Evolutionary conservation across 352 stramenopile genomes (phyloP), one percentile per base, ranked within the genome.

Genomic region (Globisporangium polare): DNA sequence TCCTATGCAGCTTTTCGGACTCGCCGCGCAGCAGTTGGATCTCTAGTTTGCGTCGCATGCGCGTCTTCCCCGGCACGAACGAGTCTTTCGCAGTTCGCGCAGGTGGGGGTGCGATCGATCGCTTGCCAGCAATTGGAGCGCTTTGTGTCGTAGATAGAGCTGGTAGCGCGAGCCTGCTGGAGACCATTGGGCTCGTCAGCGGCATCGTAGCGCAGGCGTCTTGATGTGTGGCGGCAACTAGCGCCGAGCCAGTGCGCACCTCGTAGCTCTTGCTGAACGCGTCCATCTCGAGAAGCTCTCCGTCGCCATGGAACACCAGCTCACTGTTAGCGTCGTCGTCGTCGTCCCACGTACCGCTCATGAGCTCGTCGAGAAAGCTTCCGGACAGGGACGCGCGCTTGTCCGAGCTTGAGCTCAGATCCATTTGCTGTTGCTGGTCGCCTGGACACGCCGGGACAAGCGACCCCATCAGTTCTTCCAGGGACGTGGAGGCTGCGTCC

Each of bases 21-120:
- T 56, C 57, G 17, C 10, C 57, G 10, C 43, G 45, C 22, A 63
- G 57, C 20, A 50, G 46, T 9, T 37, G 33, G 35, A 63, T 63
- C 57, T 63, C 57, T 24, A 51, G 45, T 51, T 51, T 51, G 3
- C 45, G 45, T n/a, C 45, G 45, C 20, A 51, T 51, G 45, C 22
- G 45, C 20, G 45, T 51, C 45, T 31, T 51, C 9, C 45, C 20
- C 3, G 45, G 45, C 12, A 51, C 43, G 26, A 51, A 42, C 35
- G 35, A 5, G 35, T 17, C 35, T 9, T 4, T 18, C 2, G 1
- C 13, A 17, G 35, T 1, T 18, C 35, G 35, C 2, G 35, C 0
- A 3, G 10, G 12, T 5, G 12, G 20, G n/a, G 43, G 8, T 17
- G 5, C 5, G 27, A 18, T 31, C 10, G 43, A 13, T n/a, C 20